phyloP scores from a whole-genome alignment of 2,329 filamentous ascomycete genomes.

The Xylariaceae sp. region DNA sequence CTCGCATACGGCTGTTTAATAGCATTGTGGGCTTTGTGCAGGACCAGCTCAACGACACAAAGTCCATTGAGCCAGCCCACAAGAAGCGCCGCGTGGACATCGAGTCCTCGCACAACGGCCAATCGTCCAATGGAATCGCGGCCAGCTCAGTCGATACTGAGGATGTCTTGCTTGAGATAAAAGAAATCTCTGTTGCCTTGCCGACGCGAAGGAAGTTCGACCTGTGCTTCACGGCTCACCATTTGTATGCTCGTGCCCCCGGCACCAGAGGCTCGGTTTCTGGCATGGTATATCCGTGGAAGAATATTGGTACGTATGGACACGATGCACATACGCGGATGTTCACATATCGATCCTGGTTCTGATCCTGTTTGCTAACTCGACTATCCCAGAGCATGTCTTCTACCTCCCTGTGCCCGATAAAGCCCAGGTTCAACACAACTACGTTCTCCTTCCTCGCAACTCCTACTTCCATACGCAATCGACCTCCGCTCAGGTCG shows the following conservation, averaged over 20 bases:
- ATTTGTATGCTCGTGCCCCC: conserved; percentile 52
- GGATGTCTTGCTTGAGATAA: conserved; percentile 52
- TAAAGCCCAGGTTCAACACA: conserved; percentile 60
- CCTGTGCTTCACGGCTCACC: conserved; percentile 55
- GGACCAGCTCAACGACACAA: conserved; percentile 36
- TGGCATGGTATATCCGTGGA: conserved; percentile 55
- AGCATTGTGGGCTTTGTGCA: conserved; percentile 48
- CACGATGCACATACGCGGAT: neutral
- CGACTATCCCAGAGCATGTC: conserved; percentile 46
- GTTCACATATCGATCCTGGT: too few species aligned
- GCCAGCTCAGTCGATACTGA: conserved; percentile 36
- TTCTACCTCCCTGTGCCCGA: conserved; percentile 62
- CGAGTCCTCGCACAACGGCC: conserved; percentile 29
- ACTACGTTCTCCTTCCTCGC: conserved; percentile 58
- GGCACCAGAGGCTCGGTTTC: conserved; percentile 48
- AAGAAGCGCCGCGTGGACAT: conserved; percentile 51
- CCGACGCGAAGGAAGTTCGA: conserved; percentile 65
- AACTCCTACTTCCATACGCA: conserved; percentile 50
- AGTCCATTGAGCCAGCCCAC: conserved; percentile 39
- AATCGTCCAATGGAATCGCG: conserved; percentile 22
- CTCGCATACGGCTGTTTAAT: conserved; percentile 50
- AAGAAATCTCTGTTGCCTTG: conserved; percentile 62
- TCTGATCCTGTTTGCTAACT: conserved; percentile 6
- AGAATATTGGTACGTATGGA: conserved; percentile 48
- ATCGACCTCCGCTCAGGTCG: conserved; percentile 38